These are phyloP conservation scores for Leucosporidium scottii DNA, from an alignment of 768 basidiomycete genomes.

Conservation along the genomic window DNA sequence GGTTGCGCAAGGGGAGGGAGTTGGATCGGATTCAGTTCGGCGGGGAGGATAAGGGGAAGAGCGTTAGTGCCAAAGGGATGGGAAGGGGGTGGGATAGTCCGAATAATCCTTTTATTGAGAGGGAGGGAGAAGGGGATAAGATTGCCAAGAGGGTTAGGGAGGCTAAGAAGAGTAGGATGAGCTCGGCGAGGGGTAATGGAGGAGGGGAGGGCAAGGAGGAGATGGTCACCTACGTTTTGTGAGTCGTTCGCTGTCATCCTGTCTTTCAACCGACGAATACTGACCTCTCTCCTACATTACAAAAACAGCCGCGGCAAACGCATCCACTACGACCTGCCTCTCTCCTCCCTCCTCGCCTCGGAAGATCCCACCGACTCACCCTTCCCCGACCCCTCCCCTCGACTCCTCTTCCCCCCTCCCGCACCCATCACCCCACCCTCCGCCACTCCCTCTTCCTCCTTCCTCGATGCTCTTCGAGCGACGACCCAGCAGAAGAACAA, in stretches of 20 bases:
- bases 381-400: constrained; percentile 25
- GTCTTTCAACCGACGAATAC: background rate
- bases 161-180: background rate
- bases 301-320: constrained; percentile 22
- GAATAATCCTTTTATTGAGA: constrained; percentile 30
- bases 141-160: background rate
- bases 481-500: background rate
- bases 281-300: background rate
- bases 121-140: constrained; percentile 13
- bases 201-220: background rate
- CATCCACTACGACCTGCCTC: constrained; percentile 25
- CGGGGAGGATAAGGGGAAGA: constrained; percentile 3
- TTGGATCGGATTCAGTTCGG: constrained; percentile 21
- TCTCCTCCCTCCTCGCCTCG: constrained; percentile 20
- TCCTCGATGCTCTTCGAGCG: constrained; percentile 27
- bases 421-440: constrained; percentile 7
- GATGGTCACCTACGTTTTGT: constrained; percentile 30
- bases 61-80: background rate
- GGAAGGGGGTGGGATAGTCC: constrained; percentile 25
- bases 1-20: constrained; percentile 5
- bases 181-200: no score
- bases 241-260: background rate
- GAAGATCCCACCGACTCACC: constrained; percentile 29
- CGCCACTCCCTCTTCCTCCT: constrained; percentile 17
- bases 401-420: constrained; percentile 26